Percentiles rank a stretch among this genome's conserved stretches.
phyloP scores from a whole-genome alignment of 75 land plant species.

The Pinus tabuliformis region DNA sequence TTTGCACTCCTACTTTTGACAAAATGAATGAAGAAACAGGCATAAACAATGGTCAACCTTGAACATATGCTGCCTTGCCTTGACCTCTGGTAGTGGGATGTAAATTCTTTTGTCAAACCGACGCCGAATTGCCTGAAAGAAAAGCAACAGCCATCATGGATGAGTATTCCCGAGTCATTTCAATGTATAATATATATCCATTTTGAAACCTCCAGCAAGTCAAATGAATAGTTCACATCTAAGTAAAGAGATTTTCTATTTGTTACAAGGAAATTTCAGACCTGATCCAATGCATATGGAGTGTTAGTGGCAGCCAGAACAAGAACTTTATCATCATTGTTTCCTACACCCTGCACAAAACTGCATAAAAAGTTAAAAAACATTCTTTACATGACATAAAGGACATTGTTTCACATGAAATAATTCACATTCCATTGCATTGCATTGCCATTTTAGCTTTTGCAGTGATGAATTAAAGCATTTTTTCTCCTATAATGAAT shows the following conservation, averaged over 20 bases:
- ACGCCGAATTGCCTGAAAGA: slow-evolving; percentile 39
- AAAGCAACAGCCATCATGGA: background rate
- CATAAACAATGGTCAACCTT: slow-evolving; percentile 21
- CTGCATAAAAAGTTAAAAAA: background rate
- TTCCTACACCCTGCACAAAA: slow-evolving; percentile 43
- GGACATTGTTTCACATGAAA: too few relatives aligned
- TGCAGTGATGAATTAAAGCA: too few relatives aligned
- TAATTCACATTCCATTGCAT: too few relatives aligned
- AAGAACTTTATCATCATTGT: slow-evolving; percentile 43
- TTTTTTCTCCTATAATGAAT: background rate
- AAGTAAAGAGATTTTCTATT: background rate
- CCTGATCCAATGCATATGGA: slow-evolving; percentile 55
- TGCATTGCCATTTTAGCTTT: too few relatives aligned
- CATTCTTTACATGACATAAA: background rate
- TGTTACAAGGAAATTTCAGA: slow-evolving; percentile 15
- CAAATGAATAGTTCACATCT: background rate
- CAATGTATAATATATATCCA: background rate
- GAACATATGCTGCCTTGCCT: slow-evolving; percentile 62
- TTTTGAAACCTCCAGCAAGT: background rate
- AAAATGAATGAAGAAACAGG: background rate
- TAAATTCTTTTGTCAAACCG: slow-evolving; percentile 60
- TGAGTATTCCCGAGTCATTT: background rate
- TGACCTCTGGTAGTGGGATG: slow-evolving; percentile 49
- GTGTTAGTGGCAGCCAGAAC: slow-evolving; percentile 57
- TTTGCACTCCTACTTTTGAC: background rate